Conservation (phyloP, 1,284 basidiomycete species). For the Inonotus obliquus region DNA sequence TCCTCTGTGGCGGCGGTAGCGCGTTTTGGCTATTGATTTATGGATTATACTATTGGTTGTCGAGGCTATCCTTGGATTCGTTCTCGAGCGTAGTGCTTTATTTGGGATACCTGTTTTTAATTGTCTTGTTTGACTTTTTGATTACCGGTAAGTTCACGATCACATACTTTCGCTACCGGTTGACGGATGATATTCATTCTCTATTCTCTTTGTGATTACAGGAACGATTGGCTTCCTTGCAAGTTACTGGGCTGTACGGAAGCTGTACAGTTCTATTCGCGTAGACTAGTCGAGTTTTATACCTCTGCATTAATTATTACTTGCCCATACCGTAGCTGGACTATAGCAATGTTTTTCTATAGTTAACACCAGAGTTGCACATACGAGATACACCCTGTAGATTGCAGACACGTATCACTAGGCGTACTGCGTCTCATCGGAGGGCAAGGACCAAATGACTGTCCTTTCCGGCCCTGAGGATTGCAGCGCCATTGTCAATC, state of each 20-base stretch:
- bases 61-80: conserved; percentile 80
- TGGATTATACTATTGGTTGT: conserved; percentile 84
- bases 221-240: conserved; percentile 86
- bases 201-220: conserved; percentile 25
- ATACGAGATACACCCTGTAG: neutral
- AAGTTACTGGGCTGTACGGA: conserved; percentile 81
- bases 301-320: neutral
- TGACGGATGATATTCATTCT: conserved; percentile 12
- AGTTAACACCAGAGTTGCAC: neutral
- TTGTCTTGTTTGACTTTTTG: conserved; percentile 81
- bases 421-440: conserved; percentile 1
- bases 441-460: conserved; percentile 60
- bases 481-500: conserved; percentile 57
- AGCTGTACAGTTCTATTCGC: conserved; percentile 76
- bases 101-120: conserved; percentile 85
- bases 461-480: conserved; percentile 75
- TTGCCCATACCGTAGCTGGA: neutral
- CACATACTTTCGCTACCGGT: neutral
- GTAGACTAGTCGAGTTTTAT: conserved; percentile 48
- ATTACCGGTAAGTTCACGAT: conserved; percentile 61
- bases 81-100: conserved; percentile 84
- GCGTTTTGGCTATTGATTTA: conserved; percentile 91
- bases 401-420: no score
- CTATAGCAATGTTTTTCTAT: neutral
- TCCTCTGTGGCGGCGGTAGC: conserved; percentile 91